Base-by-base conservation (phyloP, 2,329 filamentous ascomycete species). In the Nemania bipapillata region DNA sequence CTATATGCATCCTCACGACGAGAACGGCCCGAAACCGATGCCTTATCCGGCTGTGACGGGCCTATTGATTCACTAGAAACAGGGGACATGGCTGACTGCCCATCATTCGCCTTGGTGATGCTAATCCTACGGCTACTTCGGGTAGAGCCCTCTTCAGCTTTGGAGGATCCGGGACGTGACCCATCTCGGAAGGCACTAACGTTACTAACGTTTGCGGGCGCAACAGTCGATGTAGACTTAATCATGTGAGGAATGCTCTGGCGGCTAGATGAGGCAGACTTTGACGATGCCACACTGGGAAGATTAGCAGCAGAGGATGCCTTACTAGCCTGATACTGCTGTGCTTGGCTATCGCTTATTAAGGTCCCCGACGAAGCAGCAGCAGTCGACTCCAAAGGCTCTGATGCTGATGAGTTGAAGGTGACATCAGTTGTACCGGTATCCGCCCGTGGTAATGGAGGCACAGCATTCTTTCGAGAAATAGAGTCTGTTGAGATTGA, bases 171-270 rank as follows among this genome's bases (percentile, higher is more conserved):
- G 35, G 78, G 83, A 54, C 85, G 83, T 55, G 79, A 78, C 24
- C 78, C 76, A 60, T 89, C 86, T 67, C 83, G 83, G 69, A 84
- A 83, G 17, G 81, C 83, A 69, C 79, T 84, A 2, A 86, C 83
- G 57, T 84, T 84, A 9, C 79, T 84, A 8, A 86, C 82, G 57
- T 85, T 84, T 12, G 86, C 79, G 3, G 87, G 83, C 0, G 84
- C 83, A 47, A 85, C 76, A 24, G 80, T 80, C 32, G 87, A 74
- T 4, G 76, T 70, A 49, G 83, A 69, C 79, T 84, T 78, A 26
- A 74, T 75, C 66, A 76, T 74, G n/a, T 74, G 76, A 7, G 77
- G 72, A 59, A 79, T 77, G 49, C 72, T 78, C 63, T 79, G 78
- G 30, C 77, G 76, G 37, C 76, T 79, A 9, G 77, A 77, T 8